Conservation (phyloP, 495 filamentous ascomycete genomes). For the Penicillium odoratum region DNA sequence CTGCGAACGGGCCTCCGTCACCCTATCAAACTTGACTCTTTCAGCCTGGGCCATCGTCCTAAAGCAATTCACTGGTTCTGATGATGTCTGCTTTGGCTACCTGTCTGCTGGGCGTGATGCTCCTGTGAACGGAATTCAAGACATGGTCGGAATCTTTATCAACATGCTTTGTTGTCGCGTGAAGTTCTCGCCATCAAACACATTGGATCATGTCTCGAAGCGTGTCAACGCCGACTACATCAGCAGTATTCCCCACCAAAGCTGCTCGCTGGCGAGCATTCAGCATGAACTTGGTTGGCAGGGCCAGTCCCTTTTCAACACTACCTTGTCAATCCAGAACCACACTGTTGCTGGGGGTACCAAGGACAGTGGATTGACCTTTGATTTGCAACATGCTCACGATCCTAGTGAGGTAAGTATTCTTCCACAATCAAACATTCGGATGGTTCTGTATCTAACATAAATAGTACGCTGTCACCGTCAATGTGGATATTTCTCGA, state of each 20-base stretch:
- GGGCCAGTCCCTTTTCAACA: conserved; percentile 56
- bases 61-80: conserved; percentile 48
- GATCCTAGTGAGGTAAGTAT: conserved; percentile 49
- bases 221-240: conserved; percentile 52
- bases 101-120: conserved; percentile 50
- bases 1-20: conserved; percentile 49
- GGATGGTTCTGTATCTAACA: neutral
- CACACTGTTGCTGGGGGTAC: conserved; percentile 32
- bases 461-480: conserved; percentile 45
- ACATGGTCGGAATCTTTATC: conserved; percentile 56
- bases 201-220: conserved; percentile 42
- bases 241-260: conserved; percentile 49
- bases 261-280: conserved; percentile 53
- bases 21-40: conserved; percentile 52
- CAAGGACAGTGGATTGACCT: conserved; percentile 38
- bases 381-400: conserved; percentile 41
- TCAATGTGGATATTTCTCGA: conserved; percentile 47
- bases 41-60: conserved; percentile 60
- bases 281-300: conserved; percentile 55
- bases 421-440: neutral
- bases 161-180: conserved; percentile 58
- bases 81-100: conserved; percentile 62
- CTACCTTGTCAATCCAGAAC: conserved; percentile 57
- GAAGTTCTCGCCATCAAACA: conserved; percentile 31
- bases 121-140: conserved; percentile 50